phyloP scores from a whole-genome alignment of 73 alveolate species.

The Symbiodinium pilosum region DNA sequence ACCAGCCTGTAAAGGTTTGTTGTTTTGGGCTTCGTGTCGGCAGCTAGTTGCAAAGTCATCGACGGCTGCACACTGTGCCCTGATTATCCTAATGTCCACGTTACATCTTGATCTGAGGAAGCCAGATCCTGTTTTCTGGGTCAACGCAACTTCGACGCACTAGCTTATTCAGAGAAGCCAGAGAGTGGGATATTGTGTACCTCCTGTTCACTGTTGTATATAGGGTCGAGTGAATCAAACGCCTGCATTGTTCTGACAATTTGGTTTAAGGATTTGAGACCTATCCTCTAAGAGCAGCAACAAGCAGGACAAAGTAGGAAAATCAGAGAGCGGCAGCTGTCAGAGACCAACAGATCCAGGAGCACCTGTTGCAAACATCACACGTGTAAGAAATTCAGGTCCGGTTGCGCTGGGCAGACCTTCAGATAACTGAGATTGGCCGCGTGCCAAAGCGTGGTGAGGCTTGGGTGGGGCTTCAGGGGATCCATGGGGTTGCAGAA shows the following conservation, averaged over 20 bases:
- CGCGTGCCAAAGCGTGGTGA: constrained; percentile 93
- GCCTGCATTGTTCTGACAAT: too few relatives aligned
- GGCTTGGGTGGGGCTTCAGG: background rate
- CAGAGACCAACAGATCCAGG: background rate
- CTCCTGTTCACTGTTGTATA: too few relatives aligned
- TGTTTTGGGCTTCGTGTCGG: background rate
- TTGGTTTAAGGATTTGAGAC: too few relatives aligned
- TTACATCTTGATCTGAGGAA: background rate
- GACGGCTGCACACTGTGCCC: too few relatives aligned
- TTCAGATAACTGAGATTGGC: constrained; percentile 67
- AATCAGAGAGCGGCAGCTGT: background rate
- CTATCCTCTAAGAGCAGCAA: background rate
- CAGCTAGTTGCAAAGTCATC: too few relatives aligned
- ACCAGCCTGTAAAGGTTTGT: background rate
- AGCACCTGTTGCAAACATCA: background rate
- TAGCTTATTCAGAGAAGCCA: too few relatives aligned
- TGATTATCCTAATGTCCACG: too few relatives aligned
- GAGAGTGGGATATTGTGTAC: too few relatives aligned
- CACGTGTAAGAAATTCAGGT: background rate
- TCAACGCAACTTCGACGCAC: constrained; percentile 21
- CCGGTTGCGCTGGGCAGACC: constrained; percentile 87
- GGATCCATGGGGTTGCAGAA: too few relatives aligned
- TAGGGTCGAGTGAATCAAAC: too few relatives aligned
- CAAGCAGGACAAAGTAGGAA: background rate
- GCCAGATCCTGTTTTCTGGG: constrained; percentile 60